Conservation (phyloP, 345 rosid genomes). For the Durio zibethinus region DNA sequence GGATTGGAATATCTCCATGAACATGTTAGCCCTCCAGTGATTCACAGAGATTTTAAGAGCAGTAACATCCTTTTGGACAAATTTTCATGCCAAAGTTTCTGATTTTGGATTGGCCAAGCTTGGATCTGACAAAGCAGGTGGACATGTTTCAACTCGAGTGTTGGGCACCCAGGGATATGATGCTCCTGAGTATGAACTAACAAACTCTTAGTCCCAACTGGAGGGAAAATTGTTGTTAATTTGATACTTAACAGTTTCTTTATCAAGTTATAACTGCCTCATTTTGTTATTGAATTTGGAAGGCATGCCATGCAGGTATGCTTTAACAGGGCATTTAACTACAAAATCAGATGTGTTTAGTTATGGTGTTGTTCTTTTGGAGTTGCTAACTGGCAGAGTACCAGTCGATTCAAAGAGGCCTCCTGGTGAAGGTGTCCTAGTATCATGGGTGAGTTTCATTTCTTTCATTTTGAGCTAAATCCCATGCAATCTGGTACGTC, state of each 20-base stretch:
- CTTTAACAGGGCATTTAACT: constrained; percentile 85
- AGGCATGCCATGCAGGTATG: constrained; percentile 51
- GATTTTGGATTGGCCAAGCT: constrained; percentile 79
- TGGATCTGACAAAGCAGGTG: constrained; percentile 71
- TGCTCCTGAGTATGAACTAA: constrained; percentile 62
- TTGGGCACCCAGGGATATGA: constrained; percentile 80
- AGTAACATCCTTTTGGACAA: constrained; percentile 68
- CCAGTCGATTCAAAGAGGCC: constrained; percentile 85
- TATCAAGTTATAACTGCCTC: background rate
- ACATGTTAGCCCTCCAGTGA: constrained; percentile 62
- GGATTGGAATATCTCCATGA: constrained; percentile 88
- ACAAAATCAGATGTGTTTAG: constrained; percentile 96
- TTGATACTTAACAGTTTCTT: background rate
- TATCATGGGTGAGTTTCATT: constrained; percentile 58
- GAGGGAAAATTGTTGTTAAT: background rate
- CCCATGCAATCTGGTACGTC: background rate
- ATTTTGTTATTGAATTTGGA: background rate
- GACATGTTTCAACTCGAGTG: constrained; percentile 72
- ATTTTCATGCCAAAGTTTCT: constrained; percentile 68
- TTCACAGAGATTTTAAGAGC: constrained; percentile 77
- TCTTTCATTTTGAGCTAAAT: constrained; percentile 4
- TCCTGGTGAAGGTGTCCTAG: constrained; percentile 81
- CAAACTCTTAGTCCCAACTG: constrained; percentile 9
- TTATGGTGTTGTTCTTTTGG: constrained; percentile 86
- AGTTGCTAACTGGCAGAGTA: constrained; percentile 84